These are phyloP conservation scores for Colletotrichum siamense DNA, from an alignment of 2,329 filamentous ascomycete species.

Conservation along the genomic window DNA sequence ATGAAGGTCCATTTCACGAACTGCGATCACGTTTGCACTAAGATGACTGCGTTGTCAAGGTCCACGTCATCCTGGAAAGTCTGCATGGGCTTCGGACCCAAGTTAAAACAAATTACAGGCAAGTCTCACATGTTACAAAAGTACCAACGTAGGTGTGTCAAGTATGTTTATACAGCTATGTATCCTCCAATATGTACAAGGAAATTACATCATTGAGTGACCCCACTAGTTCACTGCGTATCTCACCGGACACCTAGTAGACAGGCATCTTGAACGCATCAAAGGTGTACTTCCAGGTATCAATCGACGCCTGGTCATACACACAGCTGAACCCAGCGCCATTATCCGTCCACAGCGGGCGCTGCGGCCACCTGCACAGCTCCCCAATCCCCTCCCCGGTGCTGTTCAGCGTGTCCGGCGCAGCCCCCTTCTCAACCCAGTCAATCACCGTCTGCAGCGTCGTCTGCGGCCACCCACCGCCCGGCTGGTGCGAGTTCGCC, in stretches of 20 bases:
- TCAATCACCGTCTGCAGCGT: constrained; percentile 53
- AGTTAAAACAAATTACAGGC: too few relatives aligned
- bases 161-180: not conserved
- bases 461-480: constrained; percentile 26
- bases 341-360: constrained; percentile 41
- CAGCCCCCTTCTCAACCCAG: constrained; percentile 56
- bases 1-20: too few relatives aligned
- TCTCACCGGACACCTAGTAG: not conserved
- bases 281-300: constrained; percentile 12
- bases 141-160: not conserved
- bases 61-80: too few relatives aligned
- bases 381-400: constrained; percentile 36
- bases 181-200: not conserved
- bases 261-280: constrained; percentile 19
- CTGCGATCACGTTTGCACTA: too few relatives aligned
- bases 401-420: constrained; percentile 48
- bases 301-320: constrained; percentile 4
- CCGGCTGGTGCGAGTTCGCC: constrained; percentile 49
- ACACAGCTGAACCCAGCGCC: not conserved
- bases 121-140: too few relatives aligned
- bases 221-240: too few relatives aligned
- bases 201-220: not conserved
- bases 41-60: too few relatives aligned
- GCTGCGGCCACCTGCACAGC: constrained; percentile 47
- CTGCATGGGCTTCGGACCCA: too few relatives aligned